Evolutionary conservation across 192 early-diverging fungal species (phyloP).

Genomic region (Dissophora globulifera): DNA sequence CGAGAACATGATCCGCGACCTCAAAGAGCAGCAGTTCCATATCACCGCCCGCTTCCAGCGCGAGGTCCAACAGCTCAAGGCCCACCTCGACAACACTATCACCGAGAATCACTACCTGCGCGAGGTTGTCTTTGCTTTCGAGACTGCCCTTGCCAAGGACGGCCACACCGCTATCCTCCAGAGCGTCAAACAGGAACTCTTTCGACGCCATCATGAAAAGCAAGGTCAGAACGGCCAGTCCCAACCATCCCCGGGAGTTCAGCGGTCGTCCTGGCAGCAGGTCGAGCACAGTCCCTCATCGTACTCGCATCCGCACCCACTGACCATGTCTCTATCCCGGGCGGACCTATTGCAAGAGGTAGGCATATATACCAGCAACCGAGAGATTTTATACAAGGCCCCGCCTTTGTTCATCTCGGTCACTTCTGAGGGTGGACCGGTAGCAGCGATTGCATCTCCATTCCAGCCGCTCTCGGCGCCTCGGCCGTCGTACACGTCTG

Average conservation of each 20-base stretch:
- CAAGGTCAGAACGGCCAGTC: not conserved
- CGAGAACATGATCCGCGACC: constrained; percentile 74
- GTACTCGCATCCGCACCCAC: constrained; percentile 5
- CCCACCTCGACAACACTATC: constrained; percentile 26
- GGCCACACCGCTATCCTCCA: constrained; percentile 19
- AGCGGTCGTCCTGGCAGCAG: not conserved
- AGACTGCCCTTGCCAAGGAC: constrained; percentile 37
- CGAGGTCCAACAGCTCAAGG: constrained; percentile 41
- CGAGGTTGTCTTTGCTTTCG: constrained; percentile 55
- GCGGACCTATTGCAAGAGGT: not conserved
- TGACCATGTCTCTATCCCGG: constrained; percentile 4
- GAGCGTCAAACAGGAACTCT: constrained; percentile 36
- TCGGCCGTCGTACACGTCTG: constrained; percentile 22
- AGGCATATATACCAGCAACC: not conserved
- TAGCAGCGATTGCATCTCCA: not conserved
- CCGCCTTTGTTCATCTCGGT: constrained; percentile 20
- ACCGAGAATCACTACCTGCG: constrained; percentile 58
- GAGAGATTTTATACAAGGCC: constrained; percentile 41
- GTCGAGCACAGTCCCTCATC: not conserved
- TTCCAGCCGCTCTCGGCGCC: constrained; percentile 5
- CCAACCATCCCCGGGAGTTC: not conserved
- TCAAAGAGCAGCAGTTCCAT: constrained; percentile 66
- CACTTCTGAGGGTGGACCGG: not conserved
- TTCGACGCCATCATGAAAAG: constrained; percentile 22
- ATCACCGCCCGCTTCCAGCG: constrained; percentile 39